A percentile compares a stretch with the other conserved stretches of the same genome.
Evolutionary conservation across 2,329 filamentous ascomycete species (phyloP).

Genomic region (Beauveria varroae): DNA sequence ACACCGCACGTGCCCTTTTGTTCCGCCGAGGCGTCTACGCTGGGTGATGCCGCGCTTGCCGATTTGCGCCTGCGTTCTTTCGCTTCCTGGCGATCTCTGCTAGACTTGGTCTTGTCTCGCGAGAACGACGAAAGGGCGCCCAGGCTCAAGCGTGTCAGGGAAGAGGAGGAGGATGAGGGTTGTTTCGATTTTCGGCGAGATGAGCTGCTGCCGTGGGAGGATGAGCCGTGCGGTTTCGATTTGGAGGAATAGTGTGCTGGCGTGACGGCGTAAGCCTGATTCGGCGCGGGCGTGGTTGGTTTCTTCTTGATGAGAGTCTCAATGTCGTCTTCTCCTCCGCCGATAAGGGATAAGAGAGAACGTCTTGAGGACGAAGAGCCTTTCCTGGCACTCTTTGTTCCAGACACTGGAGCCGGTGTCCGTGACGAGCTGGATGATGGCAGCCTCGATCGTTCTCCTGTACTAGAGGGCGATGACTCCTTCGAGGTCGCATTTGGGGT

Average conservation of each 20-base stretch:
- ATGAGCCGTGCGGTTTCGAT: neutral
- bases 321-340: slow-evolving; percentile 4
- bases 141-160: neutral
- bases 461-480: neutral
- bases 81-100: slow-evolving; percentile 5
- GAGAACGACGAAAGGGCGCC: slow-evolving; percentile 2
- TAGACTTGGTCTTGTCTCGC: neutral
- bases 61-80: slow-evolving; percentile 7
- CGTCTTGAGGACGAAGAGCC: slow-evolving; percentile 1
- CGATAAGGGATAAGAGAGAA: slow-evolving; percentile 9
- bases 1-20: slow-evolving; percentile 45
- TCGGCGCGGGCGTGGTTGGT: neutral
- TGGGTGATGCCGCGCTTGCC: neutral
- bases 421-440: neutral
- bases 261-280: neutral
- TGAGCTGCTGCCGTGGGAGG: neutral
- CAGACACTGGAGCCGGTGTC: neutral
- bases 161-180: neutral
- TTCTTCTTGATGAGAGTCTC: neutral
- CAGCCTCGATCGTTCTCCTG: neutral
- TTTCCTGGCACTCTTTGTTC: neutral
- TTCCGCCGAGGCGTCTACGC: slow-evolving; percentile 18
- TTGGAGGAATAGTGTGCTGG: neutral
- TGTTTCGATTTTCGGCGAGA: neutral
- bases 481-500: neutral